Conservation (phyloP, 2,329 filamentous ascomycete species). For the Pseudogymnoascus sp. region DNA sequence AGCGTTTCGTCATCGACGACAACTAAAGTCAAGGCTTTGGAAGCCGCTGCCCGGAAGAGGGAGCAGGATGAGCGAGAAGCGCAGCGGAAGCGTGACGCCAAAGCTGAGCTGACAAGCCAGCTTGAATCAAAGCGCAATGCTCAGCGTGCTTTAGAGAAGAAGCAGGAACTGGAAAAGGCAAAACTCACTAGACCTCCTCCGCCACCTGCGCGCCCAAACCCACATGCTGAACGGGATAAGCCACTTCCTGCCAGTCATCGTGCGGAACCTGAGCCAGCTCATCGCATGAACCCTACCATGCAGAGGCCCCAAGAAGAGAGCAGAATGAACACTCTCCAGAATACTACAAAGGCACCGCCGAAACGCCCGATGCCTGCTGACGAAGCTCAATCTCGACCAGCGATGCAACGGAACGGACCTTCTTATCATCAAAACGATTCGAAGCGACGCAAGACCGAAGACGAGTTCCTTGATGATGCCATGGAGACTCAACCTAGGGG, state of each 20-base stretch:
- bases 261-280: constrained; percentile 35
- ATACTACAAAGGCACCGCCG: constrained; percentile 61
- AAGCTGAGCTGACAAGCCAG: constrained; percentile 55
- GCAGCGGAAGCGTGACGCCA: constrained; percentile 72
- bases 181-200: constrained; percentile 58
- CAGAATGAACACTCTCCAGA: constrained; percentile 53
- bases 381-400: constrained; percentile 37
- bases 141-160: constrained; percentile 50
- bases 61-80: constrained; percentile 77
- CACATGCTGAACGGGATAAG: constrained; percentile 32
- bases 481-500: constrained; percentile 52
- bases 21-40: constrained; percentile 62
- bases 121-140: constrained; percentile 60
- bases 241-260: constrained; percentile 24
- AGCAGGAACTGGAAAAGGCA: constrained; percentile 50
- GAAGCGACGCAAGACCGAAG: constrained; percentile 73
- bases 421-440: constrained; percentile 56
- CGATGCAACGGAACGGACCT: constrained; percentile 49
- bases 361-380: constrained; percentile 65
- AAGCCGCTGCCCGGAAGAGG: constrained; percentile 72
- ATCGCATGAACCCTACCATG: constrained; percentile 51
- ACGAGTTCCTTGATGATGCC: constrained; percentile 58
- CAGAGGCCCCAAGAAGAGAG: constrained; percentile 52
- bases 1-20: constrained; percentile 53
- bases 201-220: constrained; percentile 49